These are phyloP conservation scores for Amorphotheca resinae DNA, from an alignment of 495 filamentous ascomycete species.

Conservation along the genomic window DNA sequence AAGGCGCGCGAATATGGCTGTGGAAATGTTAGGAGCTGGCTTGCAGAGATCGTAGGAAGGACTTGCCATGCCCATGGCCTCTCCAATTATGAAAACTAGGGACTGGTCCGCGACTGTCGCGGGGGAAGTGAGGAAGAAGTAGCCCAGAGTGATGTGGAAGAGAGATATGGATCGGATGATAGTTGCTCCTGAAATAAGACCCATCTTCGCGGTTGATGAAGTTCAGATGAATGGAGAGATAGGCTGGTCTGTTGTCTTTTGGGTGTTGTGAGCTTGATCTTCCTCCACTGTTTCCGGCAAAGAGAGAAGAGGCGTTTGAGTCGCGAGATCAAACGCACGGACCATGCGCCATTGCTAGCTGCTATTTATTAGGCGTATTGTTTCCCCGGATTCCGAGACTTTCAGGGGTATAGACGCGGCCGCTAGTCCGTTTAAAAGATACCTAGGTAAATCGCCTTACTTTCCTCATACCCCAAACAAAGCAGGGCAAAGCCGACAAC, in stretches of 20 bases:
- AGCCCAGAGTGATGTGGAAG: constrained; percentile 69
- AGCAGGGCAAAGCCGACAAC: background rate
- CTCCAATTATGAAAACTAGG: constrained; percentile 70
- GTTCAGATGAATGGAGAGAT: background rate
- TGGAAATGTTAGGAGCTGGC: constrained; percentile 5
- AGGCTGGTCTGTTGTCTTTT: background rate
- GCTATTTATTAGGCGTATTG: constrained; percentile 7
- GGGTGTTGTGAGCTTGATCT: background rate
- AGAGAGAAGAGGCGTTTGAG: no score
- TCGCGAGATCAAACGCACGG: constrained; percentile 1
- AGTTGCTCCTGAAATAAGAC: constrained; percentile 59
- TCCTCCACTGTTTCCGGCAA: background rate
- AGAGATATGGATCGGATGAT: constrained; percentile 69
- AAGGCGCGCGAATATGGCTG: constrained; percentile 41
- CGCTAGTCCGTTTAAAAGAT: background rate
- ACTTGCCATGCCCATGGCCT: constrained; percentile 64
- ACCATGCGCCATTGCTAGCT: background rate
- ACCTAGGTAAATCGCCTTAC: background rate
- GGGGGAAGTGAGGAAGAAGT: constrained; percentile 68
- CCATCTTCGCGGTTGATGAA: constrained; percentile 41
- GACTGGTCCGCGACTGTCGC: constrained; percentile 60
- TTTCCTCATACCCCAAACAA: background rate
- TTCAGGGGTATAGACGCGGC: background rate
- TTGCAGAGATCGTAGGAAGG: background rate
- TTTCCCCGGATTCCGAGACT: constrained; percentile 4